These are phyloP conservation scores for Clonostachys rosea DNA, from an alignment of 2,329 filamentous ascomycete species.

Conservation along the genomic window DNA sequence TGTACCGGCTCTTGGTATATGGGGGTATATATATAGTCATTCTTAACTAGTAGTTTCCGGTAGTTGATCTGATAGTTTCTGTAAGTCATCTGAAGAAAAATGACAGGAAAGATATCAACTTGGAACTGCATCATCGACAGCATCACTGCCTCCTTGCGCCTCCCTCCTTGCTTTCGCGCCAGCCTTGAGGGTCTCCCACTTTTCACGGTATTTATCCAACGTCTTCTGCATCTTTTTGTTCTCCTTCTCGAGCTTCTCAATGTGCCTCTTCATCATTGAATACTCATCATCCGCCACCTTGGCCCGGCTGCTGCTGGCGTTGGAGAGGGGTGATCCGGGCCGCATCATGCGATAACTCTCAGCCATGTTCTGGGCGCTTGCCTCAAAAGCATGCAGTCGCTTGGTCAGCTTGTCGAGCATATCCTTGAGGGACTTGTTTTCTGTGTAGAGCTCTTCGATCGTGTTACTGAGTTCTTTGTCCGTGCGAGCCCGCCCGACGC, in stretches of 20 bases:
- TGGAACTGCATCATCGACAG: conserved; percentile 21
- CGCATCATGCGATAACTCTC: conserved; percentile 70
- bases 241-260: conserved; percentile 62
- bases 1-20: conserved; percentile 1
- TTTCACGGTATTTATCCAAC: conserved; percentile 52
- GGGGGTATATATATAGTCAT: neutral
- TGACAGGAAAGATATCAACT: conserved; percentile 15
- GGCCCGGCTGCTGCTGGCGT: conserved; percentile 35
- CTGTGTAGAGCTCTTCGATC: conserved; percentile 81
- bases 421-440: conserved; percentile 82
- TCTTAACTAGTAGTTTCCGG: conserved; percentile 17
- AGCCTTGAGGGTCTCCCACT: conserved; percentile 58
- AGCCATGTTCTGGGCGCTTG: conserved; percentile 83
- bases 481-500: conserved; percentile 30
- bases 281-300: conserved; percentile 67
- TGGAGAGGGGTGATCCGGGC: conserved; percentile 45
- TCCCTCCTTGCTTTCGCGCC: conserved; percentile 51
- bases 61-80: conserved; percentile 81
- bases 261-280: conserved; percentile 49
- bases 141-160: conserved; percentile 28
- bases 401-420: conserved; percentile 83
- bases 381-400: conserved; percentile 88
- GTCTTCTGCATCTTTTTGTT: conserved; percentile 51
- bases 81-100: conserved; percentile 97
- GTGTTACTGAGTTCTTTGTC: conserved; percentile 56